phyloP scores from a whole-genome alignment of 139 green algal species.

The Chlorella ohadii region DNA sequence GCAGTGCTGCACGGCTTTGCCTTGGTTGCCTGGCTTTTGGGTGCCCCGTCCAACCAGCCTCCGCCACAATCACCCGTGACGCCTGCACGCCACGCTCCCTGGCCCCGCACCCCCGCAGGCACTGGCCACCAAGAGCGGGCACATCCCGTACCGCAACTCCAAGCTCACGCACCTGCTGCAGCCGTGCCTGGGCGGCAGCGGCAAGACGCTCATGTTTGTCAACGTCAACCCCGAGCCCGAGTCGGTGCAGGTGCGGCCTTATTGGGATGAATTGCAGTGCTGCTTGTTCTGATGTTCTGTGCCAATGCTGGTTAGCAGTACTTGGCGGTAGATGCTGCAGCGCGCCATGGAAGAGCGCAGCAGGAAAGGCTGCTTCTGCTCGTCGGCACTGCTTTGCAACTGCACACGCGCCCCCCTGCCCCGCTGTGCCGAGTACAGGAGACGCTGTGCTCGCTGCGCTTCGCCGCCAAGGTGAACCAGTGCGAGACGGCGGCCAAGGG shows the following conservation, averaged over 20 bases:
- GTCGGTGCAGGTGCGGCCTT: conserved; percentile 38
- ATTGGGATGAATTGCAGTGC: background rate
- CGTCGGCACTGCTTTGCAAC: too few species aligned
- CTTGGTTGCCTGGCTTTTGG: background rate
- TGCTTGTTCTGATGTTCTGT: background rate
- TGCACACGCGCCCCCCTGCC: background rate
- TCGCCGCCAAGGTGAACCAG: conserved; percentile 89
- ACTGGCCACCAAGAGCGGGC: conserved; percentile 71
- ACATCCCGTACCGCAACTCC: conserved; percentile 93
- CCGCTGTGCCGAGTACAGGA: conserved; percentile 51
- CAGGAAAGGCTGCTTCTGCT: background rate
- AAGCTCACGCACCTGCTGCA: conserved; percentile 97
- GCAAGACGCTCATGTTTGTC: conserved; percentile 97
- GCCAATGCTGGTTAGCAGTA: too few species aligned
- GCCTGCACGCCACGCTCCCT: too few species aligned
- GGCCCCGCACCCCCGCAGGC: too few species aligned
- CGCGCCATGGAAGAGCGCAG: too few species aligned
- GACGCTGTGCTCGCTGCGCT: conserved; percentile 89
- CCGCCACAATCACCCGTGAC: too few species aligned
- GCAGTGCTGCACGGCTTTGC: background rate
- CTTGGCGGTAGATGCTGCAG: too few species aligned
- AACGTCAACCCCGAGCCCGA: conserved; percentile 92
- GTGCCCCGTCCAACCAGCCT: too few species aligned
- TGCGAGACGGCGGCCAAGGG: conserved; percentile 84
- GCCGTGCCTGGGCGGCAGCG: conserved; percentile 87